Evolutionary conservation across 2,329 filamentous ascomycete genomes (phyloP).

Genomic region (Sordariomycetes sp.): DNA sequence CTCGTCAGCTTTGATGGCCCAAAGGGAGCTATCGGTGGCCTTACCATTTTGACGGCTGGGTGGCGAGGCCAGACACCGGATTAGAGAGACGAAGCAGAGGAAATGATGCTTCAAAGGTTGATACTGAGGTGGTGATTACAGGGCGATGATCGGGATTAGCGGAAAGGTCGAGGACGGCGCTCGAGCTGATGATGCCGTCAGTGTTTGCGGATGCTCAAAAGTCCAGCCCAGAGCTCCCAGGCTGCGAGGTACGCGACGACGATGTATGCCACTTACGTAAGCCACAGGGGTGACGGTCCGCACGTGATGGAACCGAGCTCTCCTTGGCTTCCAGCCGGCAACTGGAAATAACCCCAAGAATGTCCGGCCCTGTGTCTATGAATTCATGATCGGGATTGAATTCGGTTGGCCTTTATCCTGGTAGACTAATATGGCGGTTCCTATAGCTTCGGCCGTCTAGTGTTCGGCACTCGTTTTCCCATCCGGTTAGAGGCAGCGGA

Average conservation of each 20-base stretch:
- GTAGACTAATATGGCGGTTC: too few relatives aligned
- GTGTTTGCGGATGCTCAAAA: neutral
- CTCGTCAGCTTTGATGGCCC: neutral
- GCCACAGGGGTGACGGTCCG: neutral
- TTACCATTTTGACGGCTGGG: conserved; percentile 21
- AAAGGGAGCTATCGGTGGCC: conserved; percentile 8
- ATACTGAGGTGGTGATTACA: neutral
- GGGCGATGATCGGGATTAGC: neutral
- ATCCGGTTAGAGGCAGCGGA: too few relatives aligned
- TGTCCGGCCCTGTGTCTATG: too few relatives aligned
- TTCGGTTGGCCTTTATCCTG: too few relatives aligned
- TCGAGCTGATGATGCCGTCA: conserved; percentile 1
- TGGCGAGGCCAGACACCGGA: neutral
- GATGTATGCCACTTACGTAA: neutral
- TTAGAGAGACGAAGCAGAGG: conserved; percentile 13
- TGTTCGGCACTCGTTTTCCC: too few relatives aligned
- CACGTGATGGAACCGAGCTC: neutral
- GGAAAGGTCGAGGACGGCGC: neutral
- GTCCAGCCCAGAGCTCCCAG: conserved; percentile 1
- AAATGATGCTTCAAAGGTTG: conserved; percentile 10
- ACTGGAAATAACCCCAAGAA: too few relatives aligned
- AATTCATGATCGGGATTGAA: too few relatives aligned
- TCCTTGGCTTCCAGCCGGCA: too few relatives aligned
- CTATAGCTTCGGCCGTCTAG: too few relatives aligned
- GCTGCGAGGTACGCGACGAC: conserved; percentile 5